These are phyloP conservation scores for Cordyceps javanica DNA, from an alignment of 2,329 filamentous ascomycete genomes.

Conservation along the genomic window DNA sequence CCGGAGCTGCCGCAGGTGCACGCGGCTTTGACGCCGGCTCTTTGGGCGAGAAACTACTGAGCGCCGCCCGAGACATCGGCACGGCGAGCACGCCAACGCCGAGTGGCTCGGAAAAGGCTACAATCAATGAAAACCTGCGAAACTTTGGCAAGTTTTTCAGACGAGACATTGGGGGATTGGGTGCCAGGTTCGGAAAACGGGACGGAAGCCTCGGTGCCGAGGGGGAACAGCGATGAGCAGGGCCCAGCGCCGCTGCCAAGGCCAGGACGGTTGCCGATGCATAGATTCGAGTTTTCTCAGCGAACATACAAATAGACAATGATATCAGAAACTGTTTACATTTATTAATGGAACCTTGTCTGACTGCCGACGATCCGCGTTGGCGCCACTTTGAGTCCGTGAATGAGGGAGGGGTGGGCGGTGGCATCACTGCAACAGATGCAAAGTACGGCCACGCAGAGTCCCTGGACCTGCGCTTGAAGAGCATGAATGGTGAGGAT, in stretches of 20 bases:
- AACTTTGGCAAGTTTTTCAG: conserved; percentile 97
- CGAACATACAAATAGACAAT: background rate
- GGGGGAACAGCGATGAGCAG: conserved; percentile 19
- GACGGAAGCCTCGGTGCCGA: conserved; percentile 35
- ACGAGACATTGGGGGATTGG: conserved; percentile 73
- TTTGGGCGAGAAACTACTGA: conserved; percentile 82
- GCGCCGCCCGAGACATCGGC: conserved; percentile 79
- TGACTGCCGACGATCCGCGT: background rate
- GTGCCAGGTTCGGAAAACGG: conserved; percentile 64
- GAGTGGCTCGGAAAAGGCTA: conserved; percentile 51
- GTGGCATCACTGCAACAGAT: background rate
- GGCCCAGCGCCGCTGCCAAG: background rate
- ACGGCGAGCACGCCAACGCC: conserved; percentile 33
- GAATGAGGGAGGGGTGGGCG: background rate
- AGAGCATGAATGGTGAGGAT: background rate
- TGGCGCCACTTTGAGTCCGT: background rate
- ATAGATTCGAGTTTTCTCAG: background rate
- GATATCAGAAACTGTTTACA: background rate
- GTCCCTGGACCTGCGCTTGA: background rate
- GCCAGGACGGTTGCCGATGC: background rate
- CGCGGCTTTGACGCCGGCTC: conserved; percentile 72
- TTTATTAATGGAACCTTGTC: background rate
- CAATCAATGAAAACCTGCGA: conserved; percentile 88
- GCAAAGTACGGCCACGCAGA: no score
- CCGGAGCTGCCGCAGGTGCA: conserved; percentile 25